Evolutionary conservation across 2,329 filamentous ascomycete species (phyloP).

Genomic region (Ophiostoma australiae): DNA sequence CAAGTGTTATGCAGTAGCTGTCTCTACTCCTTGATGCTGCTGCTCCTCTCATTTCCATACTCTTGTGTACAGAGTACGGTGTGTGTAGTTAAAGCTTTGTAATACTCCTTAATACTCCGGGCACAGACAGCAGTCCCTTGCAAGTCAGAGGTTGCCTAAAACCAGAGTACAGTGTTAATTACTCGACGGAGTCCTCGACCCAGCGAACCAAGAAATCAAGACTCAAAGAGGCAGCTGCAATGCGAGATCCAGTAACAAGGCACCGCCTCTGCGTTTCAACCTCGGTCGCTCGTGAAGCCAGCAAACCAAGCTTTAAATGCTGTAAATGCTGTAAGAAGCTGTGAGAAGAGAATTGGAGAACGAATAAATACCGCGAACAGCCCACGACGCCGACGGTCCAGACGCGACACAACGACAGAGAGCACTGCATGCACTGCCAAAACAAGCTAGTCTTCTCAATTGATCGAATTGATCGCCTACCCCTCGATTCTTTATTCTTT

Average conservation of each 20-base stretch:
- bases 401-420: conserved; percentile 4
- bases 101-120: neutral
- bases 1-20: neutral
- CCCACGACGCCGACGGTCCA: conserved; percentile 3
- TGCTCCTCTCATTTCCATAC: neutral
- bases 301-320: neutral
- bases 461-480: neutral
- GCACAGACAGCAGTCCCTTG: neutral
- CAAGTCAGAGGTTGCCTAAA: no score
- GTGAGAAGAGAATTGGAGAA: neutral
- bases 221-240: conserved; percentile 6
- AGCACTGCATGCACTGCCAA: neutral
- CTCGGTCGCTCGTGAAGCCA: conserved; percentile 3
- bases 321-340: no score
- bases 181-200: neutral
- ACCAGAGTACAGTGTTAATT: neutral
- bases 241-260: neutral
- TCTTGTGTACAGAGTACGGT: no score
- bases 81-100: no score
- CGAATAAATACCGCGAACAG: neutral
- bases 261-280: neutral
- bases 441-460: neutral
- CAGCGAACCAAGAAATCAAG: neutral
- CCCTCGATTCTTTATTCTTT: neutral
- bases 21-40: neutral